Evolutionary conservation across 2,329 filamentous ascomycete genomes (phyloP).

Genomic region (Shiraia sp.): DNA sequence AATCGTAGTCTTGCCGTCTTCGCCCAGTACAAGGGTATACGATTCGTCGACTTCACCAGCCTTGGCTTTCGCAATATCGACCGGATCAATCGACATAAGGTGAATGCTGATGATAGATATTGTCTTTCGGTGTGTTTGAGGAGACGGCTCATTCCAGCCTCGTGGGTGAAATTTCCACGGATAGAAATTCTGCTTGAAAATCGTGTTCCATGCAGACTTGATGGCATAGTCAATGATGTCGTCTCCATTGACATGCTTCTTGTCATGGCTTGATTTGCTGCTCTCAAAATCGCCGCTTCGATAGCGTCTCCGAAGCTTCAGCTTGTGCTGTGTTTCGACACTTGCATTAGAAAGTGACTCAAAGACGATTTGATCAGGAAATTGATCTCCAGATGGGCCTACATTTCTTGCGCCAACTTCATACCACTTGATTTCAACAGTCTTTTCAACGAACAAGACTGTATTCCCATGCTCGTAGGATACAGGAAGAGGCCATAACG

Average conservation of each 20-base stretch:
- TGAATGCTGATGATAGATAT: constrained; percentile 66
- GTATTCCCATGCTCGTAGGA: constrained; percentile 43
- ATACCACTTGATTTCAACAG: constrained; percentile 42
- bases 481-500: constrained; percentile 50
- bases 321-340: constrained; percentile 11
- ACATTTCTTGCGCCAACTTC: constrained; percentile 42
- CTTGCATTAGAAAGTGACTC: constrained; percentile 23
- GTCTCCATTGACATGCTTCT: constrained; percentile 50
- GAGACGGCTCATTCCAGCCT: constrained; percentile 65
- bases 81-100: constrained; percentile 60
- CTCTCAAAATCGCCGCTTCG: constrained; percentile 8
- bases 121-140: constrained; percentile 49
- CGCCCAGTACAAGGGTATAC: constrained; percentile 67
- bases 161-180: constrained; percentile 78
- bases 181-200: constrained; percentile 71
- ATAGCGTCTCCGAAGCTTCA: constrained; percentile 15
- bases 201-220: constrained; percentile 60
- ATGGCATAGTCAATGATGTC: constrained; percentile 53
- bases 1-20: constrained; percentile 64
- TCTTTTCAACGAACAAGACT: constrained; percentile 46
- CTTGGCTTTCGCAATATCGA: constrained; percentile 62
- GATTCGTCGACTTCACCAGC: constrained; percentile 73
- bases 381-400: constrained; percentile 20
- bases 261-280: not conserved
- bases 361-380: constrained; percentile 16